A percentile compares a stretch with the other conserved stretches of the same genome.
These are phyloP conservation scores for Rhinocladiella mackenziei DNA, from an alignment of 2,329 filamentous ascomycete species.

Conservation along the genomic window DNA sequence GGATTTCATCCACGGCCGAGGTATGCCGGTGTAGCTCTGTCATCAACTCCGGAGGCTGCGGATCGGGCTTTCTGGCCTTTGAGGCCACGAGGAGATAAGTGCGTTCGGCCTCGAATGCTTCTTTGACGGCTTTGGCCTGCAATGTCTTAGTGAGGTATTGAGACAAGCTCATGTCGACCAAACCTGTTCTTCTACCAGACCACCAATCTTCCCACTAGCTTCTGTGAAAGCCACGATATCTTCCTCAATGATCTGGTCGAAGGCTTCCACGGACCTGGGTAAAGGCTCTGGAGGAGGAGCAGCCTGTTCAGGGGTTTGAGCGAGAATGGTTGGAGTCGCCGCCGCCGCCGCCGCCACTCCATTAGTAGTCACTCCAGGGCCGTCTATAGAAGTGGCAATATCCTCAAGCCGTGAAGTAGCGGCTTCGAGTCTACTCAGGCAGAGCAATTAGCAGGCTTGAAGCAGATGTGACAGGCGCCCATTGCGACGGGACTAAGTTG, in stretches of 20 bases:
- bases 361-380: slow-evolving; percentile 41
- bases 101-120: slow-evolving; percentile 77
- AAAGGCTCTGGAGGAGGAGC: slow-evolving; percentile 55
- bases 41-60: slow-evolving; percentile 68
- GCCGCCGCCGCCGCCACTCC: slow-evolving; percentile 38
- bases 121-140: slow-evolving; percentile 54
- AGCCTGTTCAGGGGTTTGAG: slow-evolving; percentile 35
- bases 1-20: slow-evolving; percentile 71
- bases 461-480: slow-evolving; percentile 26
- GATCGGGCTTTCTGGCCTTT: slow-evolving; percentile 86
- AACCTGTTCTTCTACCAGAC: slow-evolving; percentile 75
- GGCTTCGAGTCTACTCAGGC: slow-evolving; percentile 74
- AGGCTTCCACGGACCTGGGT: slow-evolving; percentile 78
- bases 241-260: slow-evolving; percentile 70
- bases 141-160: neutral
- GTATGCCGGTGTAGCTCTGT: slow-evolving; percentile 83
- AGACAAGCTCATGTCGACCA: slow-evolving; percentile 33
- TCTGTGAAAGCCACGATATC: slow-evolving; percentile 75
- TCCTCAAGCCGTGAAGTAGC: slow-evolving; percentile 95
- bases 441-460: slow-evolving; percentile 18
- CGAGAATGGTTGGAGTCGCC: slow-evolving; percentile 32
- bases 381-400: slow-evolving; percentile 70
- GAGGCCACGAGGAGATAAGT: slow-evolving; percentile 83
- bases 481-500: slow-evolving; percentile 6
- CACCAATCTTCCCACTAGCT: slow-evolving; percentile 72